Conservation (phyloP, 139 green algal species). For the Chlorella vulgaris region DNA sequence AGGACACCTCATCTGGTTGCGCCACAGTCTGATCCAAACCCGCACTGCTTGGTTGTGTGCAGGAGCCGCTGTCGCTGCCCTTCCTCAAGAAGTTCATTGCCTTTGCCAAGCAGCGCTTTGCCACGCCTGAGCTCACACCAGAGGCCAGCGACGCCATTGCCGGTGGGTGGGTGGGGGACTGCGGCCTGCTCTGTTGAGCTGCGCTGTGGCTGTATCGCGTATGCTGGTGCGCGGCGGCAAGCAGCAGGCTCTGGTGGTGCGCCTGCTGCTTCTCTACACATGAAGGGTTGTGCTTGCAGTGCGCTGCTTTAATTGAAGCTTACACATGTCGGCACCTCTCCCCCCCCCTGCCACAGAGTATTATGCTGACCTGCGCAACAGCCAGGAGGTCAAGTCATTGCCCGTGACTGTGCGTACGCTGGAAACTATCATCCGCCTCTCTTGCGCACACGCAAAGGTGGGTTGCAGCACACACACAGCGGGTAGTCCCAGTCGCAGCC, state of each 20-base stretch:
- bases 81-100: conserved; percentile 71
- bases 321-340: background rate
- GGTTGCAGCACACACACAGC: background rate
- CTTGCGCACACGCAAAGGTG: conserved; percentile 91
- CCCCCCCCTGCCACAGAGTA: conserved; percentile 56
- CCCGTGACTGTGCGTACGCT: conserved; percentile 79
- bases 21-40: background rate
- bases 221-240: too few relatives aligned
- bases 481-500: too few relatives aligned
- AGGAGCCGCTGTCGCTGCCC: conserved; percentile 48
- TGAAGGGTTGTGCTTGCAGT: too few relatives aligned
- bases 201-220: too few relatives aligned
- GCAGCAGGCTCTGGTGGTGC: too few relatives aligned
- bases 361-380: conserved; percentile 81
- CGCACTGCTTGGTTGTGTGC: background rate
- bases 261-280: too few relatives aligned
- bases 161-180: background rate
- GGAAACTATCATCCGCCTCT: conserved; percentile 96
- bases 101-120: conserved; percentile 57
- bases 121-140: conserved; percentile 52
- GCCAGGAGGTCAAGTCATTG: conserved; percentile 48
- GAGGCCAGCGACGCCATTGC: conserved; percentile 79
- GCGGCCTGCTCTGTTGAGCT: background rate
- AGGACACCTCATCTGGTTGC: too few relatives aligned
- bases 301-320: background rate